Evolutionary conservation across 75 land plant species (phyloP), one percentile per base, ranked within the genome.

Genomic region (Pinus taeda): DNA sequence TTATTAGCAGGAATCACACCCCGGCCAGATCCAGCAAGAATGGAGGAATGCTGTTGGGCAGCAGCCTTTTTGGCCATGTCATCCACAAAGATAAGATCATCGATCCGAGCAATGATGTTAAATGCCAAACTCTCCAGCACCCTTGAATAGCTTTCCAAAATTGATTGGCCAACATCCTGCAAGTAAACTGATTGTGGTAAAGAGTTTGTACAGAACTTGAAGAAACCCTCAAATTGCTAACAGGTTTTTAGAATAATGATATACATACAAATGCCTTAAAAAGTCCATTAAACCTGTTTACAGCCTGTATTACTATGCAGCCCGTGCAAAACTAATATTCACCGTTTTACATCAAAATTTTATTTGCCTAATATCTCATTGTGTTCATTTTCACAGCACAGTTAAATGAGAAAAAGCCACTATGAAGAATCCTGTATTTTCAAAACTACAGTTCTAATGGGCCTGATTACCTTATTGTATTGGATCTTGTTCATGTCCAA

Each of bases 101-200:
- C 91, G 15, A 92, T 85, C 77, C 98, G 87, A 17, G 95, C 92
- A 66, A 91, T 84, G 17, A 97, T 86, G 77, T 92, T 97, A 77
- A 85, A 97, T 3, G 99, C 98, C 81, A 97, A 80, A 69, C 95
- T 95, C 84, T 97, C 99, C 80, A 95, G 75, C 57, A 95, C 95
- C 85, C 99, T 86, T 70, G 99, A 97, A 76, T 97, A 97, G 79
- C 99, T 97, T 75, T 97, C 99, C 59, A 97, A 86, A 22, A 97
- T 93, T 26, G 98, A 87, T 55, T 97, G 98, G 11, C 99, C 99
- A 4, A 97, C 95, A 88, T 97, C 99, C 99, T 97, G 90, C 75
- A 77, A 82, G 33, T 56, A 74, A 20, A 69, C 49, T 49, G 55
- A 49, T 49, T 49, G 55, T 49, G 55, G 55, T 49, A 49, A 49